Evolutionary conservation across 805 yeast species (phyloP), one percentile per base, ranked within the genome.

Genomic region (Brettanomyces naardenensis): DNA sequence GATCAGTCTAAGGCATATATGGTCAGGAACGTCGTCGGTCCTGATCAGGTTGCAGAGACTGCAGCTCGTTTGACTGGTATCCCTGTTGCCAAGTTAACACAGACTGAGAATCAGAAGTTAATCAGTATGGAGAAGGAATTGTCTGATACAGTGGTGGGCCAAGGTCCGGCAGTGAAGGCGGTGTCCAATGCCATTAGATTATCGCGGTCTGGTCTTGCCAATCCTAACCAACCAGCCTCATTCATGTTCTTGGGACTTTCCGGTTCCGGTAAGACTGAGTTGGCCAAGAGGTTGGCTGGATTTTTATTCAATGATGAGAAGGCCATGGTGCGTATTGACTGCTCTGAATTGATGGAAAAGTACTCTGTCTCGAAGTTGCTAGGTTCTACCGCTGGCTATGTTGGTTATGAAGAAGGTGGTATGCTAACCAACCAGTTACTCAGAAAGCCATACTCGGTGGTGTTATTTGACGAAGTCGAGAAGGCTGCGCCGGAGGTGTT

Each of bases 401-500:
- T 92, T 51, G 98, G 98, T 28, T 94, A 84, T 60, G 97, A 89
- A 58, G 96, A 92, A 61, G 98, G 98, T 59, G 98, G 98, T 47
- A 75, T 90, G 50, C 71, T 92, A 48, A 92, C 98, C 5, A 95
- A 92, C 53, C 95, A 92, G 47, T 70, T 92, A 40, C 73, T 86
- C 44, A 75, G 96, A 54, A 80, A 82, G 44, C 98, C 98, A 40
- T 92, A 92, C 65, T 86, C 97, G 5, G 98, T 92, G n/a, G 72
- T 92, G 29, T 69, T 92, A 44, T 92, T 92, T 55, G 98, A 92
- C 64, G 98, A 92, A 66, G 95, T 92, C 40, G 98, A 92, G 58
- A 92, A 92, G 64, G 98, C 98, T 14, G 95, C 95, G 5, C 98
- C 98, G 1, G 97, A 90, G 59, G 98, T 92, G 2, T 69, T 90